A percentile compares a stretch with the other conserved stretches of the same genome.
Evolutionary conservation across 352 stramenopile species (phyloP).

Genomic region (Phytophthora rubi): DNA sequence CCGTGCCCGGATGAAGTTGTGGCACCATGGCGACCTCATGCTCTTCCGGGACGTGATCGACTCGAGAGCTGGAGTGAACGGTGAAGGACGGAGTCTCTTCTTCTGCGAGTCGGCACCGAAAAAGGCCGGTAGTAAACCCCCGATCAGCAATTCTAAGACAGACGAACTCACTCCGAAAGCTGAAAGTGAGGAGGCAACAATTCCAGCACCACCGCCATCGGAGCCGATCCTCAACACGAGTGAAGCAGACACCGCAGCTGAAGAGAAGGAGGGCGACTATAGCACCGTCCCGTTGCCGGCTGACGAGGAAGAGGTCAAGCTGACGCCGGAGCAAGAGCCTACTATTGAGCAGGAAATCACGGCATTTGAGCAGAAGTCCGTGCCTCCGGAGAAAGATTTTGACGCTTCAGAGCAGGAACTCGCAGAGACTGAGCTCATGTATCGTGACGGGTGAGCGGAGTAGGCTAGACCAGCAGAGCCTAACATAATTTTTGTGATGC

Average conservation of each 20-base stretch:
- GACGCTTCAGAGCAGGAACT: neutral
- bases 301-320: neutral
- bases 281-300: neutral
- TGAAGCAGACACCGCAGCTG: neutral
- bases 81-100: conserved; percentile 15
- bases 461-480: too few species aligned
- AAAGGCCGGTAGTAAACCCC: neutral
- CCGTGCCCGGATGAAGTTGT: conserved; percentile 31
- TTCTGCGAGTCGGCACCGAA: conserved; percentile 19
- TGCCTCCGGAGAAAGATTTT: neutral
- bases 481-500: too few species aligned
- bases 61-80: conserved; percentile 11
- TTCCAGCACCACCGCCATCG: neutral
- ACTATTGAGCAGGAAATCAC: neutral
- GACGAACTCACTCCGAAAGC: neutral
- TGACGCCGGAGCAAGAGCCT: neutral
- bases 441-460: neutral
- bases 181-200: neutral
- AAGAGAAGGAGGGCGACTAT: conserved; percentile 14
- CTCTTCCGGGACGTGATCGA: conserved; percentile 32
- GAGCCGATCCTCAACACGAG: neutral
- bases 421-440: neutral
- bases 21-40: conserved; percentile 32
- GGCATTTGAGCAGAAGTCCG: neutral
- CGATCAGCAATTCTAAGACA: neutral